Evolutionary conservation across 2,329 filamentous ascomycete species (phyloP).

Genomic region (Trichoderma semiorbis): DNA sequence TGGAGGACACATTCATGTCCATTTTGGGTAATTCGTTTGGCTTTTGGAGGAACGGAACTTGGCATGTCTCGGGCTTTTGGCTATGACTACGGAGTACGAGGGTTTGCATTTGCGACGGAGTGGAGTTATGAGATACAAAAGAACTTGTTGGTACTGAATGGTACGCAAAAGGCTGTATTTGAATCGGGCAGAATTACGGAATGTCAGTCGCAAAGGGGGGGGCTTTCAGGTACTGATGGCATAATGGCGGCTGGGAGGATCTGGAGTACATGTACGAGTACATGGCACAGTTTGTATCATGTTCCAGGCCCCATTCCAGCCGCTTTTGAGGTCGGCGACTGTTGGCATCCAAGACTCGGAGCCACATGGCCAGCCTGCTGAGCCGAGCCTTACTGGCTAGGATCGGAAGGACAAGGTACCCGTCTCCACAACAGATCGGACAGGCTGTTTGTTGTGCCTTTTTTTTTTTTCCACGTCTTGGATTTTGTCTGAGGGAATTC

Average conservation of each 20-base stretch:
- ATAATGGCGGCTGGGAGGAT: neutral
- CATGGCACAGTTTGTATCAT: neutral
- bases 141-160: neutral
- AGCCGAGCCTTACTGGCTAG: neutral
- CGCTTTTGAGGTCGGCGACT: conserved; percentile 3
- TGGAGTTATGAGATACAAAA: neutral
- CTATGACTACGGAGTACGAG: neutral
- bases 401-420: neutral
- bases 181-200: neutral
- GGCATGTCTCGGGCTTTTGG: neutral
- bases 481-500: neutral
- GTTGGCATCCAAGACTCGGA: neutral
- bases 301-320: neutral
- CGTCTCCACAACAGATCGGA: conserved; percentile 8
- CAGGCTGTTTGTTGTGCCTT: neutral
- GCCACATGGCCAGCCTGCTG: conserved; percentile 11
- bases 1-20: neutral
- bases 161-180: neutral
- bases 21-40: neutral
- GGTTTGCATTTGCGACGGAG: neutral
- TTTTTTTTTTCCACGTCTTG: neutral
- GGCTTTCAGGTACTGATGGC: neutral
- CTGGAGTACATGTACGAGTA: neutral
- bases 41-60: neutral
- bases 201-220: neutral